phyloP scores from a whole-genome alignment of 139 green algal species.

The Picochlorum sp. region DNA sequence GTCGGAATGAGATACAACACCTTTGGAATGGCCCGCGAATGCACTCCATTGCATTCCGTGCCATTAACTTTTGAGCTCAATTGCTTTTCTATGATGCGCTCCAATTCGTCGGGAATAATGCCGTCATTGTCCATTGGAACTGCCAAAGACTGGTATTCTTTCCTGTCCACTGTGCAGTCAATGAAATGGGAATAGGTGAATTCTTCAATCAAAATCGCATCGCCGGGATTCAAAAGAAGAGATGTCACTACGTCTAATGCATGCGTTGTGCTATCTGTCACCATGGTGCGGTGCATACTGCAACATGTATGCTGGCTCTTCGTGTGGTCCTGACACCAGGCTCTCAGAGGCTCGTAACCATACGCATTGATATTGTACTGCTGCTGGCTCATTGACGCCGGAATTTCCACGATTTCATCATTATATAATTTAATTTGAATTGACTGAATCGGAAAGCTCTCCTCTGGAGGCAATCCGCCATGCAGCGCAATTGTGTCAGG shows the following conservation, averaged over 20 bases:
- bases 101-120: conserved; percentile 41
- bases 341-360: conserved; percentile 22
- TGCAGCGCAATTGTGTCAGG: conserved; percentile 15
- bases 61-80: background rate
- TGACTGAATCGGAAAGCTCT: conserved; percentile 19
- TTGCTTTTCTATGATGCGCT: conserved; percentile 13
- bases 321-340: conserved; percentile 24
- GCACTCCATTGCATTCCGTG: background rate
- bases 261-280: conserved; percentile 31
- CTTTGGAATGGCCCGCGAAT: background rate
- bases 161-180: conserved; percentile 49
- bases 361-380: conserved; percentile 39
- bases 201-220: conserved; percentile 52
- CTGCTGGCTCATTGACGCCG: conserved; percentile 17
- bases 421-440: conserved; percentile 5
- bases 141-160: conserved; percentile 26
- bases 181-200: conserved; percentile 59
- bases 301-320: conserved; percentile 11
- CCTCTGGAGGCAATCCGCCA: conserved; percentile 18
- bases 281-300: conserved; percentile 19
- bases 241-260: conserved; percentile 30
- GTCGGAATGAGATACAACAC: conserved; percentile 67
- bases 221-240: conserved; percentile 45
- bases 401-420: background rate
- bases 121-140: conserved; percentile 48